Conservation (phyloP, 1,139 yeast genomes). For the Meyerozyma guilliermondii region DNA sequence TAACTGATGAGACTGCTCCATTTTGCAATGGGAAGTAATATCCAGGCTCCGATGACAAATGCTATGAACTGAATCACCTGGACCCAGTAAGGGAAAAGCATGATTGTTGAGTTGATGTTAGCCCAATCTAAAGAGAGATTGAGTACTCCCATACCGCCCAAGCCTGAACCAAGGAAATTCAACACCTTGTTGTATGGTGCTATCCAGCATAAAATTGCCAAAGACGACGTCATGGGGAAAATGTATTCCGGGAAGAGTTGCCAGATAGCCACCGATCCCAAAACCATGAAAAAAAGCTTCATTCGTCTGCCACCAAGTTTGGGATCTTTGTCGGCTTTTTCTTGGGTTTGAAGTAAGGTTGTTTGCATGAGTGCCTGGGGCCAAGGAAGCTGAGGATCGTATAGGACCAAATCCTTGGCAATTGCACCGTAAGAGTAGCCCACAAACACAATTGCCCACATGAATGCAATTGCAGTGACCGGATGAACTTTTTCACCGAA, state of each 20-base stretch:
- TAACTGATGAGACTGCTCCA: slow-evolving; percentile 24
- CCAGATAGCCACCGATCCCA: slow-evolving; percentile 24
- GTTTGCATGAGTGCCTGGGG: slow-evolving; percentile 47
- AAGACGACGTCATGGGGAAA: slow-evolving; percentile 37
- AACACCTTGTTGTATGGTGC: slow-evolving; percentile 32
- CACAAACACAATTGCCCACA: slow-evolving; percentile 44
- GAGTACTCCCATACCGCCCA: slow-evolving; percentile 42
- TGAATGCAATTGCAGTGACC: slow-evolving; percentile 29
- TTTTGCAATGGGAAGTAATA: slow-evolving; percentile 35
- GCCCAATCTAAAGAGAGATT: slow-evolving; percentile 44
- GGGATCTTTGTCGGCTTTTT: slow-evolving; percentile 15
- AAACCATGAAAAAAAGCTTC: slow-evolving; percentile 25
- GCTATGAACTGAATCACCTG: slow-evolving; percentile 39
- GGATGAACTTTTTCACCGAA: slow-evolving; percentile 28
- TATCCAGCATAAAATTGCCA: slow-evolving; percentile 40
- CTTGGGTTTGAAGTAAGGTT: slow-evolving; percentile 33
- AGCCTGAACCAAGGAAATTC: slow-evolving; percentile 40
- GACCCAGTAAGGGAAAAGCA: slow-evolving; percentile 44
- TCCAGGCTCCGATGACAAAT: slow-evolving; percentile 37
- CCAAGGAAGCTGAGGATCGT: slow-evolving; percentile 41
- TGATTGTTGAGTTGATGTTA: slow-evolving; percentile 37
- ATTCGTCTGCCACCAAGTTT: slow-evolving; percentile 23
- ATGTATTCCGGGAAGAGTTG: slow-evolving; percentile 38
- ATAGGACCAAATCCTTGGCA: slow-evolving; percentile 34
- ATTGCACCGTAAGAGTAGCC: slow-evolving; percentile 46